These are phyloP conservation scores for Papiliotrema nemorosa DNA, from an alignment of 1,284 basidiomycete genomes.

Conservation along the genomic window DNA sequence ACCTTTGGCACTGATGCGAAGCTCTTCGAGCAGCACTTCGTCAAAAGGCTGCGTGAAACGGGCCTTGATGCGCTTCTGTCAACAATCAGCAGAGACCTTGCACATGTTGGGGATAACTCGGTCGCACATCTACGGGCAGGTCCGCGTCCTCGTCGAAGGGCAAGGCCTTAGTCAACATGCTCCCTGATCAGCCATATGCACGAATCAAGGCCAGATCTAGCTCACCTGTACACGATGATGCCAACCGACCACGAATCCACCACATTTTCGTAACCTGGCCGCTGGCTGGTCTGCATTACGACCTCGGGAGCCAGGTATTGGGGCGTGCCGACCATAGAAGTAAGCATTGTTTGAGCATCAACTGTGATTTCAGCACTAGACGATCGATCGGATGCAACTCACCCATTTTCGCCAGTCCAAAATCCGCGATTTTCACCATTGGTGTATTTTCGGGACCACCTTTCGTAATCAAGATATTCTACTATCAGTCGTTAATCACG, in stretches of 20 bases:
- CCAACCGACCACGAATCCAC: conserved; percentile 94
- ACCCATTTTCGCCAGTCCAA: conserved; percentile 85
- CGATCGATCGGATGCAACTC: conserved; percentile 44
- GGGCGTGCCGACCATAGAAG: conserved; percentile 50
- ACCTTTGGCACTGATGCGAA: conserved; percentile 50
- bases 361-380: conserved; percentile 18
- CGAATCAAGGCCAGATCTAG: conserved; percentile 3
- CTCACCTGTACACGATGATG: conserved; percentile 83
- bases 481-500: not conserved
- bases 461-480: conserved; percentile 48
- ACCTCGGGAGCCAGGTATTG: conserved; percentile 55
- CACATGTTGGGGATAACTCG: too few relatives aligned
- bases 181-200: conserved; percentile 9
- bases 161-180: conserved; percentile 50
- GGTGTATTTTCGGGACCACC: conserved; percentile 23
- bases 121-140: conserved; percentile 33
- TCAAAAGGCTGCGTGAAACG: conserved; percentile 63
- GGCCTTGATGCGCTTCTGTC: conserved; percentile 52
- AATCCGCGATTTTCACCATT: conserved; percentile 68
- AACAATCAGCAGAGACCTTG: not conserved
- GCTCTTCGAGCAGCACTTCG: conserved; percentile 55
- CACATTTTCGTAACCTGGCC: conserved; percentile 70
- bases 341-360: conserved; percentile 41
- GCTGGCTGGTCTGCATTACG: conserved; percentile 60
- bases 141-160: conserved; percentile 49